Evolutionary conservation across 2,329 filamentous ascomycete species (phyloP).

Genomic region (Sphaerulina musiva): DNA sequence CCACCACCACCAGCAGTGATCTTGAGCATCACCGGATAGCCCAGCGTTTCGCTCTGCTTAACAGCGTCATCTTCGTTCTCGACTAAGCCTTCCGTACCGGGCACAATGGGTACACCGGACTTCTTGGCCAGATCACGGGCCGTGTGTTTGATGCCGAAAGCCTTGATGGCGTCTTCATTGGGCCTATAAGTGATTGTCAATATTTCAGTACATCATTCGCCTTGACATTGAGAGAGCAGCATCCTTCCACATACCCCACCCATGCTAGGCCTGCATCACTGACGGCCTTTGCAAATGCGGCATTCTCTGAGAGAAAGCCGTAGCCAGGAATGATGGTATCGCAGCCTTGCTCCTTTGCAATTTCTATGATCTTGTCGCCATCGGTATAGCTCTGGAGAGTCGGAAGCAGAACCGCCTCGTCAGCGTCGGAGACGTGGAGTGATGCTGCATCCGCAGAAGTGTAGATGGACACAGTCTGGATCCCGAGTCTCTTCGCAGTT

Average conservation of each 20-base stretch:
- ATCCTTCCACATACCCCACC: conserved; percentile 39
- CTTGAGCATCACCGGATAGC: conserved; percentile 56
- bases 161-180: conserved; percentile 23
- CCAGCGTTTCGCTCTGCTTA: conserved; percentile 39
- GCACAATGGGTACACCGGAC: conserved; percentile 51
- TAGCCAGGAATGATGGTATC: conserved; percentile 62
- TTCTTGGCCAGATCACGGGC: conserved; percentile 49
- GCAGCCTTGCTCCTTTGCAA: conserved; percentile 45
- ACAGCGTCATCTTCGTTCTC: conserved; percentile 44
- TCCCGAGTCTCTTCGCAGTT: conserved; percentile 45
- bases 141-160: conserved; percentile 54
- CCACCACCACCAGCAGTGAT: conserved; percentile 57
- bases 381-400: conserved; percentile 48
- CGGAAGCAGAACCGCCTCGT: conserved; percentile 47
- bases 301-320: conserved; percentile 60
- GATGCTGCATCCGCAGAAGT: conserved; percentile 51
- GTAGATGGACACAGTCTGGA: conserved; percentile 53
- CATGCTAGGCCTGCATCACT: conserved; percentile 51
- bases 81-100: conserved; percentile 47
- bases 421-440: conserved; percentile 49
- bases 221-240: no score
- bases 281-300: conserved; percentile 52
- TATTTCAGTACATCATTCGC: no score
- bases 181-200: background rate
- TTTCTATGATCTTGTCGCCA: conserved; percentile 43